Evolutionary conservation across 1,139 yeast species (phyloP), one percentile per base, ranked within the genome.

Genomic region (Sugiyamaella neomexicana): DNA sequence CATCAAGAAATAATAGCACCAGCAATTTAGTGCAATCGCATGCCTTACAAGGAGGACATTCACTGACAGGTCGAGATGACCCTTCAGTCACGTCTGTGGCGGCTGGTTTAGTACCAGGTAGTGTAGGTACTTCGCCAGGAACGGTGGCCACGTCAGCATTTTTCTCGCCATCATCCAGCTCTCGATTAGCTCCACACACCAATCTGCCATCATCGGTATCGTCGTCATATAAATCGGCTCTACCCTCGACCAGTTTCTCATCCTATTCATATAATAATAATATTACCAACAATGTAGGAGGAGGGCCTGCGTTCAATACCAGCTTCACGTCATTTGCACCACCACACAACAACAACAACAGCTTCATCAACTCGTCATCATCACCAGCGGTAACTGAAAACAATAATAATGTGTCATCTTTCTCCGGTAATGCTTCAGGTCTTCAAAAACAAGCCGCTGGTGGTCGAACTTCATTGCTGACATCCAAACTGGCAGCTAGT

Each of bases 191-290:
- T 15, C 68, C 68, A 8, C 59, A 64, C 53, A 61, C 68, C 7
- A 65, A 66, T 55, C 67, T 65, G 51, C 71, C 71, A 7, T 61
- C 68, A 13, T 63, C 68, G 2, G 67, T 66, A 2, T 62, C 67
- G n/a, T 61, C 68, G 2, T 62, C 66, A n/a, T 67, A 67, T 57
- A 65, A 65, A 42, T 59, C 60, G 29, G 61, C 63, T 12, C 56
- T 45, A 16, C 61, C 60, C 5, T 54, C 54, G 9, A 54, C 53
- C 17, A 50, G 58, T 44, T 46, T 46, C 29, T 51, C 56, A 8
- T 53, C 54, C 8, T 54, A 53, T 46, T 52, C 53, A 2, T 52
- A 46, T 27, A 47, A 27, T 17, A 45, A 29, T 32, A 27, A 7
- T 20, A 20, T 20, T 20, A 3, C 25, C 25, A 20, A 5, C 25